These are phyloP conservation scores for Tremella yokohamensis DNA, from an alignment of 768 basidiomycete species.

Conservation along the genomic window DNA sequence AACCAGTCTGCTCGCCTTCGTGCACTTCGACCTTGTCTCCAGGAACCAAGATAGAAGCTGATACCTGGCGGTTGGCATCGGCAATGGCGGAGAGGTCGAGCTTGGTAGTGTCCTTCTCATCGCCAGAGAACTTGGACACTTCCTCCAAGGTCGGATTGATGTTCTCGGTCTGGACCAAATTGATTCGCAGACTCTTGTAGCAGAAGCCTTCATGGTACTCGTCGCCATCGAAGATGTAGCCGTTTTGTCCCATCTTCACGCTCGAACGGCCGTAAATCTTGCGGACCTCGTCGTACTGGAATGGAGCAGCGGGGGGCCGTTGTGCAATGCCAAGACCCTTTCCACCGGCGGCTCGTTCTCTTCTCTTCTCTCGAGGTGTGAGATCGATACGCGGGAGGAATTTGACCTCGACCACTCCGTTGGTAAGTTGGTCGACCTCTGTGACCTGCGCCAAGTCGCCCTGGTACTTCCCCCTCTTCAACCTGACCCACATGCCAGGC, in stretches of 20 bases:
- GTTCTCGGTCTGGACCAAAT: conserved; percentile 61
- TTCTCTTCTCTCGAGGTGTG: conserved; percentile 84
- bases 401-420: conserved; percentile 82
- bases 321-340: conserved; percentile 54
- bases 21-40: conserved; percentile 97
- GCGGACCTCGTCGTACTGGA: conserved; percentile 80
- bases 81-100: conserved; percentile 88
- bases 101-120: conserved; percentile 60
- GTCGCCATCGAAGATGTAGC: conserved; percentile 83
- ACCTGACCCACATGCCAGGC: conserved; percentile 89
- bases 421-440: conserved; percentile 83
- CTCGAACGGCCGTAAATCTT: conserved; percentile 73
- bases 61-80: conserved; percentile 83
- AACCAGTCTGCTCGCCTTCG: conserved; percentile 91
- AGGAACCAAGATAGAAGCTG: conserved; percentile 90
- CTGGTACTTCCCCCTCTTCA: conserved; percentile 86
- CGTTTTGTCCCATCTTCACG: conserved; percentile 57
- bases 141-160: conserved; percentile 95
- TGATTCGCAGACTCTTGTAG: conserved; percentile 82
- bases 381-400: conserved; percentile 98
- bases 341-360: conserved; percentile 55
- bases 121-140: conserved; percentile 80
- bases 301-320: conserved; percentile 84
- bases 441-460: conserved; percentile 94
- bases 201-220: conserved; percentile 92